phyloP scores from a whole-genome alignment of 192 early-diverging fungal species.

The Spinellus fusiger region DNA sequence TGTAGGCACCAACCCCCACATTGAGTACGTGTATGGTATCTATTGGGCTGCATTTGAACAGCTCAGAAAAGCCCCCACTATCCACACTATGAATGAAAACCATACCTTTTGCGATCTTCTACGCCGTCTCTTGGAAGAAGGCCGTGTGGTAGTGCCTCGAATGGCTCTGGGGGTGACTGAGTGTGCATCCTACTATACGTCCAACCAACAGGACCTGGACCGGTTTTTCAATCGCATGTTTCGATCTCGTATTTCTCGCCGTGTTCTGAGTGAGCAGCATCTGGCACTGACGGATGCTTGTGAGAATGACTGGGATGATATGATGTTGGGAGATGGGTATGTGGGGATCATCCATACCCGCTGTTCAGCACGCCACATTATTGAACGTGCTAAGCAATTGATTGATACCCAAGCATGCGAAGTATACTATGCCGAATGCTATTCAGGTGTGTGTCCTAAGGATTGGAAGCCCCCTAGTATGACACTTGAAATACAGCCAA shows the following conservation, averaged over 20 bases:
- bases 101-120: constrained; percentile 72
- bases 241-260: constrained; percentile 79
- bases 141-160: constrained; percentile 82
- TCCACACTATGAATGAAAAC: constrained; percentile 81
- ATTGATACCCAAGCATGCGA: background rate
- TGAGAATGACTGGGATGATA: constrained; percentile 36
- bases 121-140: constrained; percentile 66
- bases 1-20: constrained; percentile 88
- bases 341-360: constrained; percentile 68
- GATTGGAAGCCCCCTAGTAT: background rate
- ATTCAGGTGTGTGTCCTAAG: background rate
- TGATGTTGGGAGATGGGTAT: constrained; percentile 40
- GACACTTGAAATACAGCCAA: background rate
- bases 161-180: constrained; percentile 84
- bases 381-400: constrained; percentile 21
- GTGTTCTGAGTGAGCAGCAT: constrained; percentile 92
- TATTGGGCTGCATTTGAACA: constrained; percentile 94
- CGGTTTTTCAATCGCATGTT: constrained; percentile 89
- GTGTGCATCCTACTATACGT: constrained; percentile 39
- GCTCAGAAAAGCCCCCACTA: constrained; percentile 62
- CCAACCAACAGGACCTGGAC: constrained; percentile 63
- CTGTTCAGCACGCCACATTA: constrained; percentile 51
- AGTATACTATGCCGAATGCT: background rate
- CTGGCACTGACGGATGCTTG: constrained; percentile 69
- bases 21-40: constrained; percentile 76